Evolutionary conservation across 1,139 yeast species (phyloP).

Genomic region (Taphrina deformans): DNA sequence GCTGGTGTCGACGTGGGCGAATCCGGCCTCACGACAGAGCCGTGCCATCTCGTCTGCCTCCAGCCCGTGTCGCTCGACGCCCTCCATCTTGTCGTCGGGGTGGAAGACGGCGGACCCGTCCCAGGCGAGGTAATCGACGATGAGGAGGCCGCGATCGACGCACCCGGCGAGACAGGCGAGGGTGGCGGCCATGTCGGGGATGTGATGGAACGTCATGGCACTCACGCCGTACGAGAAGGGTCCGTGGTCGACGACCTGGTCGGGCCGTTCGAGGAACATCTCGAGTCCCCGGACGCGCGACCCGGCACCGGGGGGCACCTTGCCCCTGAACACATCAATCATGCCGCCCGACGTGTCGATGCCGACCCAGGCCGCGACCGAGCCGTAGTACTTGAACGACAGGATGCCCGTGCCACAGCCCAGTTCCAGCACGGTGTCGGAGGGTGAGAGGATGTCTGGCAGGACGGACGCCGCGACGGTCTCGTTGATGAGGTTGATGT

Average conservation of each 20-base stretch:
- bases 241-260: background rate
- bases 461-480: slow-evolving; percentile 2
- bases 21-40: slow-evolving; percentile 1
- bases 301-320: background rate
- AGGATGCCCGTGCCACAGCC: slow-evolving; percentile 19
- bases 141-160: background rate
- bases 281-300: background rate
- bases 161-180: background rate
- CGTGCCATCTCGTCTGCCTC: background rate
- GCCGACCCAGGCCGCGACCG: slow-evolving; percentile 5
- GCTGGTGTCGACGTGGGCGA: background rate
- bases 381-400: background rate
- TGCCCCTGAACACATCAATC: slow-evolving; percentile 3
- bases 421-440: slow-evolving; percentile 11
- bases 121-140: slow-evolving; percentile 5
- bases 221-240: background rate
- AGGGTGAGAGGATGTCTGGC: background rate
- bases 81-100: slow-evolving; percentile 12
- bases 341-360: slow-evolving; percentile 6
- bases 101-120: slow-evolving; percentile 18
- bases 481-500: slow-evolving; percentile 12
- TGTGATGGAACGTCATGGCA: slow-evolving; percentile 21
- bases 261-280: background rate
- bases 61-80: slow-evolving; percentile 20
- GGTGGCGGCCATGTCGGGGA: slow-evolving; percentile 8